Base-by-base conservation (phyloP, 306 rosid genomes). In the Boehmeria nivea region DNA sequence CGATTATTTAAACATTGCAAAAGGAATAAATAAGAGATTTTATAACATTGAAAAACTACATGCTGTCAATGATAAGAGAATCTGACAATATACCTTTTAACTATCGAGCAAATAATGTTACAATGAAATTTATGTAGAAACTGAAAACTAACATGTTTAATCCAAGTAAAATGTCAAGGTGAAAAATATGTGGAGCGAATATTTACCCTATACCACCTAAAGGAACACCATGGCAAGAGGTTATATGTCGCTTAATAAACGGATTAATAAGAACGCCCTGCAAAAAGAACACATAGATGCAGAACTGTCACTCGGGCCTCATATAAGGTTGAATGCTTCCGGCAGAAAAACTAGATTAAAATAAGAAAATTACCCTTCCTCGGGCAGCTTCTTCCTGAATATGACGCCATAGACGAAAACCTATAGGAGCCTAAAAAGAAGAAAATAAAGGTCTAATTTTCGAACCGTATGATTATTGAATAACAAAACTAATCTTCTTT, bases 121-220 rank as follows among this genome's bases (percentile, higher is more conserved):
- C n/a, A n/a, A n/a, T n/a, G n/a, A n/a, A n/a, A n/a, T n/a, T n/a
- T n/a, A n/a, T n/a, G n/a, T n/a, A n/a, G n/a, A n/a, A n/a, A n/a
- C n/a, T n/a, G n/a, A n/a, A n/a, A n/a, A n/a, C n/a, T n/a, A n/a
- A n/a, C n/a, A n/a, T n/a, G n/a, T n/a, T n/a, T n/a, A n/a, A n/a
- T n/a, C n/a, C n/a, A n/a, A n/a, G n/a, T n/a, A n/a, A 6, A 4
- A 31, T 31, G 5, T 31, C 36, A 0, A 31, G 5, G 2, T 31
- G 5, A 10, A 31, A 31, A 31, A 4, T 31, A 10, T 31, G 36
- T 31, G 36, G 9, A 1, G 36, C 9, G 36, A 4, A 31, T 31
- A 74, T 80, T 43, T 74, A 81, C 97, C 97, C 97, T 58, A 90
- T 70, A 33, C 97, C 97, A 60, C 97, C 97, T 49, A 90, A 60